Evolutionary conservation across 192 early-diverging fungal species (phyloP).

Genomic region (Rhizophagus clarus): DNA sequence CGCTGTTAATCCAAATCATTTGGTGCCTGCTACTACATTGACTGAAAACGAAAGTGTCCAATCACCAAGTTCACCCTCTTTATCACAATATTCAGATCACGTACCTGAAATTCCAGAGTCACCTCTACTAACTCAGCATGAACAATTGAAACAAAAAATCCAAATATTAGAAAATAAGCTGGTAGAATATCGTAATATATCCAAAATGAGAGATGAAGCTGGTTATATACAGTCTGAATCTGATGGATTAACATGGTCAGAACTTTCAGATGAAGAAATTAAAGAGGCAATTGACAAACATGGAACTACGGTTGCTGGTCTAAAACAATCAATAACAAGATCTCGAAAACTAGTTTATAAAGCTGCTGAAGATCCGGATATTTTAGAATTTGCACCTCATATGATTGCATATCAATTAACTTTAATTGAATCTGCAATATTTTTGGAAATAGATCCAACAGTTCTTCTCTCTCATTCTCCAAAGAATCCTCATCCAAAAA

Average conservation of each 20-base stretch:
- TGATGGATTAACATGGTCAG: slow-evolving; percentile 28
- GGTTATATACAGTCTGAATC: slow-evolving; percentile 23
- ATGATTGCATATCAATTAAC: slow-evolving; percentile 71
- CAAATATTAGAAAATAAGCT: slow-evolving; percentile 40
- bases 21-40: slow-evolving; percentile 56
- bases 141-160: slow-evolving; percentile 52
- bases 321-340: slow-evolving; percentile 54
- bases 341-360: slow-evolving; percentile 53
- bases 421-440: slow-evolving; percentile 70
- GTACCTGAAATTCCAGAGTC: slow-evolving; percentile 61
- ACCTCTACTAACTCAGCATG: slow-evolving; percentile 53
- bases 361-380: slow-evolving; percentile 52
- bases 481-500: slow-evolving; percentile 56
- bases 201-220: slow-evolving; percentile 17
- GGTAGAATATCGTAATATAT: slow-evolving; percentile 29
- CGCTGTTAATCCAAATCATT: slow-evolving; percentile 54
- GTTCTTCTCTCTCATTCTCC: slow-evolving; percentile 65
- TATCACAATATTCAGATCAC: slow-evolving; percentile 42
- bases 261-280: slow-evolving; percentile 42
- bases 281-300: slow-evolving; percentile 52
- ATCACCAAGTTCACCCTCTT: slow-evolving; percentile 31
- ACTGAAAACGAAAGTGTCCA: slow-evolving; percentile 46
- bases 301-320: slow-evolving; percentile 43
- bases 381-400: slow-evolving; percentile 61
- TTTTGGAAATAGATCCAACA: slow-evolving; percentile 59